Evolutionary conservation across 2,329 filamentous ascomycete species (phyloP), one percentile per base, ranked within the genome.

Genomic region (Purpureocillium takamizusanense): DNA sequence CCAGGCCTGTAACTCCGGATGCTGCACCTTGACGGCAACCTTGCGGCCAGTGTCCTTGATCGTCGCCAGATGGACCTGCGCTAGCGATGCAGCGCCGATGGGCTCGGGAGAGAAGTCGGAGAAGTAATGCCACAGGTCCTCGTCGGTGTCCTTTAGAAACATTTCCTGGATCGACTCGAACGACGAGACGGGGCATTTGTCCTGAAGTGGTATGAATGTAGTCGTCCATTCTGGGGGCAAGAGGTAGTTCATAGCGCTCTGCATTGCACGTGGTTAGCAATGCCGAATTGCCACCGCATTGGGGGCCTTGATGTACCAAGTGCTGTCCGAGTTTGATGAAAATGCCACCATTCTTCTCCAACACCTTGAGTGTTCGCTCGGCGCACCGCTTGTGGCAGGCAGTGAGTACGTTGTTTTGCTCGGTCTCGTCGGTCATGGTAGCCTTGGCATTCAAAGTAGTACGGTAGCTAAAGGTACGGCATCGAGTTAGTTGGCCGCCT

Each of bases 321-420:
- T 98, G 92, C 54, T 98, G 92, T 7, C 92, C 92, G 30, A 98
- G 69, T 63, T 98, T 98, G 59, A 98, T 97, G 52, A 97, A 98
- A 46, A 98, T 95, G 21, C 90, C 94, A 18, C 94, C 92, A 60
- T 95, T 97, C 69, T 86, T 87, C 70, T 98, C 92, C 47, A 97
- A 66, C 2, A 94, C 89, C 41, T 73, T 75, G 31, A 97, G 67
- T 1, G 92, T 95, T 44, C 92, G 78, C 52, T 87, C 76, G 23
- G 92, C 92, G 64, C 92, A 98, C 60, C 92, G 77, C 58, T 94
- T 83, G 62, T 98, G 92, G 56, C 92, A 97, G 46, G 81, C 80
- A 49, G 78, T 83, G 37, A 98, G 67, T 29, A 83, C 61, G n/a
- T 62, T 68, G n/a, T 75, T 67, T 54, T 78, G 77, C 57, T 86